Evolutionary conservation across 208 protist genomes (phyloP).

Genomic region (Leishmania amazonensis): DNA sequence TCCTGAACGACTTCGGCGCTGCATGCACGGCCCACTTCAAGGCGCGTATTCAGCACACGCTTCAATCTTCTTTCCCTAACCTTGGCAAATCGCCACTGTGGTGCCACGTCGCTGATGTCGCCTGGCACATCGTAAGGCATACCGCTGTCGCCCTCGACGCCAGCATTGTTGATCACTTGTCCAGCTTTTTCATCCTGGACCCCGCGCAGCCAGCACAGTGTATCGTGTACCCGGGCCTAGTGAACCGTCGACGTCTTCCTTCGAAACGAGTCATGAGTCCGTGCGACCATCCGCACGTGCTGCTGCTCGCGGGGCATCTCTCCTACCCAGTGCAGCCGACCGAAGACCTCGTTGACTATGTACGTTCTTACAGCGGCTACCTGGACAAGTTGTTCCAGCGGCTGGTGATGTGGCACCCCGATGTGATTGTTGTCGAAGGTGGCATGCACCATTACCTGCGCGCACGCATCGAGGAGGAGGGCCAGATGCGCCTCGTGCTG

Average conservation of each 20-base stretch:
- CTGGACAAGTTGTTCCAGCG: slow-evolving; percentile 75
- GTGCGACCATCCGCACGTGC: slow-evolving; percentile 48
- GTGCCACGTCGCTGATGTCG: slow-evolving; percentile 16
- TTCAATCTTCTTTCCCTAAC: neutral
- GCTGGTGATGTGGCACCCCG: slow-evolving; percentile 59
- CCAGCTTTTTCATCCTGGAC: slow-evolving; percentile 13
- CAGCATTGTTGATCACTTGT: slow-evolving; percentile 17
- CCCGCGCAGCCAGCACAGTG: slow-evolving; percentile 17
- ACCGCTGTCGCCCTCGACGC: slow-evolving; percentile 24
- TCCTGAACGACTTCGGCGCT: slow-evolving; percentile 7
- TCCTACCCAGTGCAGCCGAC: slow-evolving; percentile 36
- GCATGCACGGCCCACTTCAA: slow-evolving; percentile 21
- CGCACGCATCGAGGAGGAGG: slow-evolving; percentile 42
- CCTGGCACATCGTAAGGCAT: slow-evolving; percentile 28
- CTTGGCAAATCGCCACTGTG: neutral
- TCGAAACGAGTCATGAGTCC: slow-evolving; percentile 33
- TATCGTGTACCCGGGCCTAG: slow-evolving; percentile 25
- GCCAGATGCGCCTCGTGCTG: slow-evolving; percentile 54
- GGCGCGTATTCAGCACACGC: slow-evolving; percentile 1
- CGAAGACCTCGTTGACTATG: slow-evolving; percentile 56
- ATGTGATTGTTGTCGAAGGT: slow-evolving; percentile 75
- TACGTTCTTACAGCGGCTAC: slow-evolving; percentile 59
- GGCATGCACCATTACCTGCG: slow-evolving; percentile 84
- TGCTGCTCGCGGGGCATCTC: slow-evolving; percentile 68
- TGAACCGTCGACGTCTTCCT: slow-evolving; percentile 21